Base-by-base conservation (phyloP, 257 asterid species). In the Salvia hispanica region DNA sequence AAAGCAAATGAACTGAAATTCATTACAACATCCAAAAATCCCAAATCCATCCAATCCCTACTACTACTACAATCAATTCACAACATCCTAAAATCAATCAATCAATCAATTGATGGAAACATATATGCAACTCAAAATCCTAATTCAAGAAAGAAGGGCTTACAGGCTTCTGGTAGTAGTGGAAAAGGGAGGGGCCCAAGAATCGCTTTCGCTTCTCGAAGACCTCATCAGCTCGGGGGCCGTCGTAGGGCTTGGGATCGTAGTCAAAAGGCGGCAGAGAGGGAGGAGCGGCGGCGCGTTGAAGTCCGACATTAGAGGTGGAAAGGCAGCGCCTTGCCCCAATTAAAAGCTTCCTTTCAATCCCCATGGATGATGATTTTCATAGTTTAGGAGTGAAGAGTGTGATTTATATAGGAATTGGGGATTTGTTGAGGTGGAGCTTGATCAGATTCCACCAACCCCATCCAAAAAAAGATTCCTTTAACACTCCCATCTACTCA, bases 81-180 rank as follows among this genome's bases (percentile, higher is more conserved):
- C 55, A 45, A 10, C 66, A 46, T 11, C 6, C 6, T 14, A 3
- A 14, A 63, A 45, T 5, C 44, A 48, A 28, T 45, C 7, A 6
- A 42, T 21, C 31, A 13, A 14, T 8, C 63, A 47, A 72, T 21
- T 31, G 66, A 50, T 53, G 15, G 57, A 10, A 56, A 21, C 45
- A 65, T 15, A 16, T 40, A 56, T 39, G 25, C 72, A 72, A 11
- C 34, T 6, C 59, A 50, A 67, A 59, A 9, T 8, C 52, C 51
- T 21, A 13, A 39, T 18, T 61, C 39, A 5, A 34, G 7, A 34
- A 34, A 3, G 5, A 13, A 4, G 28, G 55, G 54, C 83, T 83
- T 80, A 92, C 98, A 71, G 98, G 98, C 55, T 86, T 92, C 59
- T 92, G 86, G 66, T 90, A 92, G 85, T 58, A 92, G 74, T 92